These are phyloP conservation scores for Ostreobium quekettii DNA, from an alignment of 139 green algal genomes.

Conservation along the genomic window DNA sequence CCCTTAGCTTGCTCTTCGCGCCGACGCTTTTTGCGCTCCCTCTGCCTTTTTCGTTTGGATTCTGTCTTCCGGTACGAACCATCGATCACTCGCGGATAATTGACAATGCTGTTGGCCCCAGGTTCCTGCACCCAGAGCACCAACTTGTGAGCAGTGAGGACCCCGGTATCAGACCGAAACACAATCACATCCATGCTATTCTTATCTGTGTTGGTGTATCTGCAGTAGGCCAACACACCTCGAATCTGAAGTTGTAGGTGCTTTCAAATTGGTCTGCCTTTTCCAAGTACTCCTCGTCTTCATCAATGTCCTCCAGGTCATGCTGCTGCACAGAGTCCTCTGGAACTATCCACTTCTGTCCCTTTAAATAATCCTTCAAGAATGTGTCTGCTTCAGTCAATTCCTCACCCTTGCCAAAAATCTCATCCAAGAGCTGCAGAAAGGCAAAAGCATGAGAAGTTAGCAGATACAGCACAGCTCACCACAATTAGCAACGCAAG, in stretches of 20 bases:
- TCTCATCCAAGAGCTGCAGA: conserved; percentile 60
- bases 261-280: conserved; percentile 76
- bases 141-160: no score
- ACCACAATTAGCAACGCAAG: no score
- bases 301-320: conserved; percentile 45
- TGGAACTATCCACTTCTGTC: conserved; percentile 26
- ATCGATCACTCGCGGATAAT: conserved; percentile 61
- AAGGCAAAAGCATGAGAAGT: no score
- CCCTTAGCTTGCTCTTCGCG: conserved; percentile 34
- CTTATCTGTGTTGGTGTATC: not conserved
- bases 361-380: conserved; percentile 74
- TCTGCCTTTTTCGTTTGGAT: conserved; percentile 49
- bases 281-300: conserved; percentile 72
- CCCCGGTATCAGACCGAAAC: no score
- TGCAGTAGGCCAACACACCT: conserved; percentile 7
- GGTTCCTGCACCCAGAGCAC: conserved; percentile 58
- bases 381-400: conserved; percentile 54
- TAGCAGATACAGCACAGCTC: no score
- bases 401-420: conserved; percentile 58
- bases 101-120: conserved; percentile 48
- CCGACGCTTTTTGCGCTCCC: conserved; percentile 41
- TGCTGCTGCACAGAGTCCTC: conserved; percentile 5
- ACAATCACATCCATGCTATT: conserved; percentile 10
- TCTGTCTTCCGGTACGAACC: conserved; percentile 61
- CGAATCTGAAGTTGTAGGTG: conserved; percentile 87